A percentile compares a stretch with the other conserved stretches of the same genome.
Conservation (phyloP, 441 rosid genomes). For the Pelargonium citronellum region DNA sequence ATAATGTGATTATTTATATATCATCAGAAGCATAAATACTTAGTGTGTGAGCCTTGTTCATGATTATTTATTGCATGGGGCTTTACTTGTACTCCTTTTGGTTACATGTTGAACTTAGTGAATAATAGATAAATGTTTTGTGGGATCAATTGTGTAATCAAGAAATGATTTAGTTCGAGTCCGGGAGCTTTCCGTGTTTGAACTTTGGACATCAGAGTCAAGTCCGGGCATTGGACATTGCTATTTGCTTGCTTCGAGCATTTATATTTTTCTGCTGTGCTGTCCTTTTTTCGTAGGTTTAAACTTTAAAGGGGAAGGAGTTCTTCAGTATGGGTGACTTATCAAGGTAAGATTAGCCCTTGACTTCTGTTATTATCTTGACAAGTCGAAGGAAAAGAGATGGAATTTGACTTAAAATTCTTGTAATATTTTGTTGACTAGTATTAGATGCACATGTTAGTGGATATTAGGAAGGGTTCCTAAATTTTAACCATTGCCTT, state of each 20-base stretch:
- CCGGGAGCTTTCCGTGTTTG: not conserved
- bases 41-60: not conserved
- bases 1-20: not conserved
- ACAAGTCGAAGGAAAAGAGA: not conserved
- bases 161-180: not conserved
- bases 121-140: not conserved
- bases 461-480: not conserved
- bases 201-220: not conserved
- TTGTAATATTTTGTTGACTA: not conserved
- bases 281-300: not conserved
- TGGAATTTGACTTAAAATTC: not conserved
- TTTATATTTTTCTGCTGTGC: not conserved
- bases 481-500: not conserved
- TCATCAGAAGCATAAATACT: not conserved
- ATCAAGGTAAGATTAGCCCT: constrained; percentile 25
- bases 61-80: constrained; percentile 1
- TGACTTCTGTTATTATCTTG: not conserved
- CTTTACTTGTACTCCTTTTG: not conserved
- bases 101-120: not conserved
- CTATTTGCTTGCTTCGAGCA: not conserved
- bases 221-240: not conserved
- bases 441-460: not conserved
- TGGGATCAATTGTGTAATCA: not conserved
- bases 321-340: constrained; percentile 23
- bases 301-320: constrained; percentile 7